Evolutionary conservation across 2,329 filamentous ascomycete genomes (phyloP).

Genomic region (Triangularia setosa): DNA sequence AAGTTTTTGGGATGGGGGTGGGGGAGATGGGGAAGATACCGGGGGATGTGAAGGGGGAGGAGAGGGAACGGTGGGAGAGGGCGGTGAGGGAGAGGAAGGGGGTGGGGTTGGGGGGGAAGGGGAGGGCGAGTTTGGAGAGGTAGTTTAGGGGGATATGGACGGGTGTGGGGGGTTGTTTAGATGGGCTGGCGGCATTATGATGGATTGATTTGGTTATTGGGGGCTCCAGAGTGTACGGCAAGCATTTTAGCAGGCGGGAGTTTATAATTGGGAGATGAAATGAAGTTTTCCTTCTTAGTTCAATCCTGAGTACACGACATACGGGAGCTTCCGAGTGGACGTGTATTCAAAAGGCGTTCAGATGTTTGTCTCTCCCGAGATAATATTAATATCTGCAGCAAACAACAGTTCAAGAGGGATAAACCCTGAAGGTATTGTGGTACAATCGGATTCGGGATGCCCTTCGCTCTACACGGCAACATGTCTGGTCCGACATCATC

Average conservation of each 20-base stretch:
- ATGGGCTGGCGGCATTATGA: no score
- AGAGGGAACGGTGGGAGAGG: slow-evolving; percentile 43
- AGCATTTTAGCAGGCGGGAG: not conserved
- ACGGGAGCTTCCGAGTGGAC: not conserved
- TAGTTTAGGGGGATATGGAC: slow-evolving; percentile 38
- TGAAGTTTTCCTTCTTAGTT: not conserved
- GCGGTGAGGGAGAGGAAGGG: slow-evolving; percentile 50
- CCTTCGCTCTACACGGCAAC: not conserved
- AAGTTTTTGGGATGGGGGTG: slow-evolving; percentile 55
- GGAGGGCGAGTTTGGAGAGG: slow-evolving; percentile 45
- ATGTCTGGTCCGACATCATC: not conserved
- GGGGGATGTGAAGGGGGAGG: not conserved
- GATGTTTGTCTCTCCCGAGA: not conserved
- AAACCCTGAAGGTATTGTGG: not conserved
- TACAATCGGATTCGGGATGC: not conserved
- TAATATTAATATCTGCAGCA: not conserved
- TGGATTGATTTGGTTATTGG: not conserved
- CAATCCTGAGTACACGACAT: not conserved
- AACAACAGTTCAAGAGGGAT: not conserved
- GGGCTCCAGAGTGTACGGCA: not conserved
- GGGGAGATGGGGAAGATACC: slow-evolving; percentile 30
- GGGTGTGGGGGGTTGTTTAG: not conserved
- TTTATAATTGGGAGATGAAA: not conserved
- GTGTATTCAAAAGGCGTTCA: not conserved
- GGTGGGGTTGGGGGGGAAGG: slow-evolving; percentile 41